phyloP scores from a whole-genome alignment of 2,329 filamentous ascomycete species.

The Pezicula carpinea region DNA sequence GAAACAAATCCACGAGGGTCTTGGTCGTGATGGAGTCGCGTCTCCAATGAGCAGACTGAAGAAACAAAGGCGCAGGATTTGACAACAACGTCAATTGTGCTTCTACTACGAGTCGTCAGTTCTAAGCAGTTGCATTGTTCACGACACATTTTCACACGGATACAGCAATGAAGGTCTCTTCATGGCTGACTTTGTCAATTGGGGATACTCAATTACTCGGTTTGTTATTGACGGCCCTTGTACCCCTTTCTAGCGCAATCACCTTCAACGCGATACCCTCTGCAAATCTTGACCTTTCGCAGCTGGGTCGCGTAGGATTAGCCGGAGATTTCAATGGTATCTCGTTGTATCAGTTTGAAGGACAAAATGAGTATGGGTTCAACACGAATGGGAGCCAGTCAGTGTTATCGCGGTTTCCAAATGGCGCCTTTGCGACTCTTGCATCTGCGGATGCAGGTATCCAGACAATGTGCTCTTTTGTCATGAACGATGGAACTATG shows the following conservation, averaged over 20 bases:
- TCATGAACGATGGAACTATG: constrained; percentile 58
- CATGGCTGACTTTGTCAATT: constrained; percentile 25
- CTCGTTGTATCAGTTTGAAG: constrained; percentile 81
- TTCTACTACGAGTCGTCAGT: too few species aligned
- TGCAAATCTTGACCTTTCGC: constrained; percentile 71
- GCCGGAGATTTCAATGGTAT: constrained; percentile 88
- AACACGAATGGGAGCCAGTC: constrained; percentile 75
- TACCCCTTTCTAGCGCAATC: constrained; percentile 43
- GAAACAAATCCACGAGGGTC: not conserved
- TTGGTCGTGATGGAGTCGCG: not conserved
- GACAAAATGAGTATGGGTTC: constrained; percentile 66
- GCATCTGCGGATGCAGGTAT: constrained; percentile 80
- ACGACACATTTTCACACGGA: constrained; percentile 7
- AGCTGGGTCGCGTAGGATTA: constrained; percentile 78
- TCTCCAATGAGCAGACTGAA: not conserved
- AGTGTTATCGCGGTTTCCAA: constrained; percentile 76
- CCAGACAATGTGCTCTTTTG: constrained; percentile 79
- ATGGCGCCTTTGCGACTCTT: constrained; percentile 74
- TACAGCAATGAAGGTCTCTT: constrained; percentile 27
- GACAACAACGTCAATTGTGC: not conserved
- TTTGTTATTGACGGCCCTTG: constrained; percentile 31
- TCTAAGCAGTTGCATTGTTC: too few species aligned
- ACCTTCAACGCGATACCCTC: constrained; percentile 59
- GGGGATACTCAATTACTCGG: constrained; percentile 29
- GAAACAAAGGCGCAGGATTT: not conserved